Evolutionary conservation across 768 basidiomycete species (phyloP).

Genomic region (Podaxis carcinomalis): DNA sequence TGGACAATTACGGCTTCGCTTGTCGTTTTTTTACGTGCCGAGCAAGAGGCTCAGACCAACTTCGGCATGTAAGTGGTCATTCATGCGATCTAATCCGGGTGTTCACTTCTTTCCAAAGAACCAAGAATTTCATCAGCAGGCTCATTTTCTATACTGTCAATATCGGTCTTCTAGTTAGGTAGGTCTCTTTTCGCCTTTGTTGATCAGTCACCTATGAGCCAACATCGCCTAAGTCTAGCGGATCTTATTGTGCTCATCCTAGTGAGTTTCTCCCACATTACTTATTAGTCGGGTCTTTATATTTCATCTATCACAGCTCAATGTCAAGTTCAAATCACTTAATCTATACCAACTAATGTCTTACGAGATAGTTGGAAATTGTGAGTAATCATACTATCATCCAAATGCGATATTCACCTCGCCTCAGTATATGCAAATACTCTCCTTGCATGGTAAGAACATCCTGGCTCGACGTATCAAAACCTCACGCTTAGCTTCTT

Average conservation of each 20-base stretch:
- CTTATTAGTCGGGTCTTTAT: background rate
- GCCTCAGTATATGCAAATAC: background rate
- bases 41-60: background rate
- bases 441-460: background rate
- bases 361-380: background rate
- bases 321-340: background rate
- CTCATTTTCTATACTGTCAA: background rate
- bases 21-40: background rate
- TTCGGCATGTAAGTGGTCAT: background rate
- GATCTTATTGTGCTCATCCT: background rate
- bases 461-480: background rate
- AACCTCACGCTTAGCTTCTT: background rate
- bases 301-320: background rate
- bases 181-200: background rate
- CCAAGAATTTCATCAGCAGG: background rate
- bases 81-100: background rate
- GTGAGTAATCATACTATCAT: background rate
- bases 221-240: background rate
- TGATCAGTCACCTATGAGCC: too few species aligned
- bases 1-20: background rate
- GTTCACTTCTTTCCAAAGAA: background rate
- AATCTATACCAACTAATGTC: slow-evolving; percentile 1
- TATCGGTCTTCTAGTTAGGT: background rate
- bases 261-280: background rate
- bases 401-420: background rate